These are phyloP conservation scores for Alternaria ventricosa DNA, from an alignment of 2,329 filamentous ascomycete genomes.

Conservation along the genomic window DNA sequence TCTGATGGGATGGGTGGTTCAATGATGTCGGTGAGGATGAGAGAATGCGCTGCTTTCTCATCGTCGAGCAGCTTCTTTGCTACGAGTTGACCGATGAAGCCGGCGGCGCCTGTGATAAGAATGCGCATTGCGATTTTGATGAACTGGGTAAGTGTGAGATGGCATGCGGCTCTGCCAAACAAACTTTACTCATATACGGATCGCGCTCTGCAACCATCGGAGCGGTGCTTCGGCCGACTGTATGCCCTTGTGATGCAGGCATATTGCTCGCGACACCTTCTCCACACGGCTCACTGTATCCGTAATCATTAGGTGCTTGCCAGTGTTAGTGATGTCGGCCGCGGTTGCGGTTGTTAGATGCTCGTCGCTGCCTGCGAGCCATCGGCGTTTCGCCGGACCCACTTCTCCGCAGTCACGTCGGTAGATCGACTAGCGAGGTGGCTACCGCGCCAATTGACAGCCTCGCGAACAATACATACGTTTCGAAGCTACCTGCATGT, in stretches of 20 bases:
- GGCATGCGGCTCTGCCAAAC: neutral
- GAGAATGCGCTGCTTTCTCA: conserved; percentile 46
- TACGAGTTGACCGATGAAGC: conserved; percentile 67
- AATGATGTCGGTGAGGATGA: conserved; percentile 64
- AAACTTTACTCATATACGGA: conserved; percentile 4
- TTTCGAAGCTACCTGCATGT: rapidly evolving
- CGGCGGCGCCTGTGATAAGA: conserved; percentile 67
- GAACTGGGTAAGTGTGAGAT: neutral
- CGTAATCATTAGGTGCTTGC: neutral
- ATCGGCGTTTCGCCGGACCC: conserved; percentile 13
- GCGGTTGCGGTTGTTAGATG: neutral
- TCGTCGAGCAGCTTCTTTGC: conserved; percentile 59
- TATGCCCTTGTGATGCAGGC: neutral
- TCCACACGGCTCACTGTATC: neutral
- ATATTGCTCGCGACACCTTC: neutral
- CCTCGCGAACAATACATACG: neutral
- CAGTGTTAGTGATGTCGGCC: neutral
- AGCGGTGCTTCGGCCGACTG: conserved; percentile 1
- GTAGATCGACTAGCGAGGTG: conserved; percentile 3
- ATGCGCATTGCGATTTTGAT: conserved; percentile 42
- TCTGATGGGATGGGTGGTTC: conserved; percentile 57
- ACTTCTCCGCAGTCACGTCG: conserved; percentile 8
- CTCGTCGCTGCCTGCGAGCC: neutral
- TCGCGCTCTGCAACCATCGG: neutral
- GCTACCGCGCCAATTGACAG: conserved; percentile 1